These are phyloP conservation scores for Amanita thiersii DNA, from an alignment of 768 basidiomycete species.

Conservation along the genomic window DNA sequence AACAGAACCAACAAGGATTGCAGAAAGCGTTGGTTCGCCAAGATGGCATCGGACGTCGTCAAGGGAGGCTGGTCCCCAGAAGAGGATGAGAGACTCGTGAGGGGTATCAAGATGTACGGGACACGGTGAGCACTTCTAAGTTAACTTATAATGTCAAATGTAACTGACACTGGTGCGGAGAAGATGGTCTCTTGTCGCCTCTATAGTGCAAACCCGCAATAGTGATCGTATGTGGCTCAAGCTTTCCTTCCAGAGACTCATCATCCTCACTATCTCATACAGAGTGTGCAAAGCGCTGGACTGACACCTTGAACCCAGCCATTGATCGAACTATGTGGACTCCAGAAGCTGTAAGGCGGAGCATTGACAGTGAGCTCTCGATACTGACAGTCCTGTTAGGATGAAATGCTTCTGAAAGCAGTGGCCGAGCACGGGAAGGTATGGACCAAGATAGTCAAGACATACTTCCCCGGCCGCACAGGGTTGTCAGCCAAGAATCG, in stretches of 20 bases:
- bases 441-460: slow-evolving; percentile 57
- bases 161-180: slow-evolving; percentile 7
- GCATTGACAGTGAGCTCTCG: no score
- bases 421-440: slow-evolving; percentile 50
- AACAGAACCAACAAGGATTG: slow-evolving; percentile 59
- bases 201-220: slow-evolving; percentile 46
- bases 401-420: slow-evolving; percentile 44
- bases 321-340: slow-evolving; percentile 58
- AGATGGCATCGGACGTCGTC: slow-evolving; percentile 55
- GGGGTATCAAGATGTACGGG: slow-evolving; percentile 48
- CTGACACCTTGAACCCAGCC: slow-evolving; percentile 51
- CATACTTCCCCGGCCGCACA: slow-evolving; percentile 52
- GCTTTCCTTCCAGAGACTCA: neutral
- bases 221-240: slow-evolving; percentile 41
- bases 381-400: slow-evolving; percentile 23
- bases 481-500: slow-evolving; percentile 55
- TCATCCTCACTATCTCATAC: slow-evolving; percentile 12
- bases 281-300: slow-evolving; percentile 61
- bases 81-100: slow-evolving; percentile 49
- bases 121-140: slow-evolving; percentile 30
- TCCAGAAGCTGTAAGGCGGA: slow-evolving; percentile 41
- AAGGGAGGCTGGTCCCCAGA: slow-evolving; percentile 58
- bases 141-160: neutral
- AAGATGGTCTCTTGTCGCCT: slow-evolving; percentile 54
- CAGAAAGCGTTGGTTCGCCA: slow-evolving; percentile 55